Evolutionary conservation across 805 yeast genomes (phyloP).

Genomic region (Saccharomycopsis selenospora): DNA sequence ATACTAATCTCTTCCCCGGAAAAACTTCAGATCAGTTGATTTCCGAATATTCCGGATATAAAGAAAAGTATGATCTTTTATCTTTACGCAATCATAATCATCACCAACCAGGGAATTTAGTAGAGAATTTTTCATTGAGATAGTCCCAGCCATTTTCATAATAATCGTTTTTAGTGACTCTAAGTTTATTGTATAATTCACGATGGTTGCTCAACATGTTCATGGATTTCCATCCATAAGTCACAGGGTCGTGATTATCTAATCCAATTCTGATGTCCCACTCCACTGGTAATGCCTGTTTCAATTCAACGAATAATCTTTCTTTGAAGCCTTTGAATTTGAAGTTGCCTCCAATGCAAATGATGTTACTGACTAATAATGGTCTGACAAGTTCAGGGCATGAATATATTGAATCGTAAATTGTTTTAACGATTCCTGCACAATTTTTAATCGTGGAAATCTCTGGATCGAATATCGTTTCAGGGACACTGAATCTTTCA

Average conservation of each 20-base stretch:
- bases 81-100: no score
- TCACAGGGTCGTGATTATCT: conserved; percentile 30
- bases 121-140: conserved; percentile 46
- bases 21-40: no score
- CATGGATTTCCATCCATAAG: conserved; percentile 57
- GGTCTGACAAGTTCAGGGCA: conserved; percentile 73
- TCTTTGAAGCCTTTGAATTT: conserved; percentile 59
- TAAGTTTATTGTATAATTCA: conserved; percentile 38
- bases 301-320: conserved; percentile 54
- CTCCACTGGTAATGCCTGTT: conserved; percentile 61
- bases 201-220: conserved; percentile 28
- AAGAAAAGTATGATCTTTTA: no score
- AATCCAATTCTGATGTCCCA: conserved; percentile 51
- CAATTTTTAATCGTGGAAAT: conserved; percentile 65
- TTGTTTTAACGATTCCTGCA: conserved; percentile 67
- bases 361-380: conserved; percentile 69
- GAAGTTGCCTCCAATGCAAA: conserved; percentile 76
- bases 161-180: conserved; percentile 73
- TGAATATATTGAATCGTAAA: conserved; percentile 58
- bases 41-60: no score
- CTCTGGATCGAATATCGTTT: conserved; percentile 78
- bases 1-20: no score
- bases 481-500: conserved; percentile 86
- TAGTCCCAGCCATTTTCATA: conserved; percentile 72
- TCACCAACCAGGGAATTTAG: conserved; percentile 15